Conservation (phyloP, 768 basidiomycete genomes). For the Podaxis rugospora region DNA sequence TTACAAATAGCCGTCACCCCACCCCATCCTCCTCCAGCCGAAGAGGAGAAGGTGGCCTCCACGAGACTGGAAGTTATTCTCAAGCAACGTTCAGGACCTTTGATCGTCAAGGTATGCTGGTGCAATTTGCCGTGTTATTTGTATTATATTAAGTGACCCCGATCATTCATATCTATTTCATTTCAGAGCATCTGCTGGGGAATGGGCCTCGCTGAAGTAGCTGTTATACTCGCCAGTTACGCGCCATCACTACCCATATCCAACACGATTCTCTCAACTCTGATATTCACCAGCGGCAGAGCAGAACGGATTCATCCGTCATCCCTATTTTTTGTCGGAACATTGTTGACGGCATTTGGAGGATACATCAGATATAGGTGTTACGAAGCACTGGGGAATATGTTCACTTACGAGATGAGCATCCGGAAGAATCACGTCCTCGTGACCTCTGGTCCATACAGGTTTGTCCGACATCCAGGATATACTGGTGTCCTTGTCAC, state of each 20-base stretch:
- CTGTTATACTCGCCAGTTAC: slow-evolving; percentile 29
- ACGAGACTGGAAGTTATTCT: slow-evolving; percentile 33
- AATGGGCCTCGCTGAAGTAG: slow-evolving; percentile 32
- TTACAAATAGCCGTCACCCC: slow-evolving; percentile 43
- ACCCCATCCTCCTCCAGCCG: slow-evolving; percentile 34
- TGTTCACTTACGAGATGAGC: slow-evolving; percentile 52
- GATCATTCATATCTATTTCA: not conserved
- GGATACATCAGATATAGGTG: slow-evolving; percentile 38
- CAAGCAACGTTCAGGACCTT: slow-evolving; percentile 27
- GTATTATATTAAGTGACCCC: not conserved
- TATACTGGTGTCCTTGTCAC: slow-evolving; percentile 39
- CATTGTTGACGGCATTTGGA: slow-evolving; percentile 32
- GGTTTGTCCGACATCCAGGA: slow-evolving; percentile 45
- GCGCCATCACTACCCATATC: slow-evolving; percentile 19
- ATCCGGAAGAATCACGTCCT: slow-evolving; percentile 42
- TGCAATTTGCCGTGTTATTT: not conserved
- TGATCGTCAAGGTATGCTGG: slow-evolving; percentile 30
- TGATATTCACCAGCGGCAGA: slow-evolving; percentile 20
- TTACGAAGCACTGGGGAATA: slow-evolving; percentile 39
- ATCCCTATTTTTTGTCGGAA: slow-evolving; percentile 31
- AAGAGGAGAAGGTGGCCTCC: slow-evolving; percentile 28
- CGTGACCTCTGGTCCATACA: slow-evolving; percentile 45
- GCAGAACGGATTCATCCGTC: slow-evolving; percentile 25
- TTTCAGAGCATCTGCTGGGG: slow-evolving; percentile 33
- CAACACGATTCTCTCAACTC: slow-evolving; percentile 21